A percentile compares a stretch with the other conserved stretches of the same genome.
Conservation (phyloP, 129 eudicot genomes). For the Smallanthus sonchifolius region DNA sequence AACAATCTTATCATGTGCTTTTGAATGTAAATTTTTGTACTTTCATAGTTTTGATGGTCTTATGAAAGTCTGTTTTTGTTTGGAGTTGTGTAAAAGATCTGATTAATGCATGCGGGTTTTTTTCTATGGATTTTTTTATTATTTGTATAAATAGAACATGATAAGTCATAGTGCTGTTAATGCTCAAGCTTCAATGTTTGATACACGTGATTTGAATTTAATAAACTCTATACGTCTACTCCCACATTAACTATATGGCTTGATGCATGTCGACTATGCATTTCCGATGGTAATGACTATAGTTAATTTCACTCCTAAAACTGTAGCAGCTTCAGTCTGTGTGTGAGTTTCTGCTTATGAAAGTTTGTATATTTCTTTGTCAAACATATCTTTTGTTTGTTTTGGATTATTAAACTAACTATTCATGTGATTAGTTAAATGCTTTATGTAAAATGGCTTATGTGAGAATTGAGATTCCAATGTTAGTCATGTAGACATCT, state of each 20-base stretch:
- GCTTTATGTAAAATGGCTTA: not conserved
- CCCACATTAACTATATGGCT: not conserved
- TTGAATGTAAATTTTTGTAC: not conserved
- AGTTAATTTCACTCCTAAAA: not conserved
- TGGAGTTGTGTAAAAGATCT: conserved; percentile 5
- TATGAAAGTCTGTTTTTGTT: not conserved
- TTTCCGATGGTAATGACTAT: not conserved
- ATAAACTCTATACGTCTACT: not conserved
- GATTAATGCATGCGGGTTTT: not conserved
- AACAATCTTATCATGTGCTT: not conserved
- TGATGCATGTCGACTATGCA: not conserved
- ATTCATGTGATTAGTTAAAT: not conserved
- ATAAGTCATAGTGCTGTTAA: not conserved
- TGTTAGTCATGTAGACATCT: not conserved
- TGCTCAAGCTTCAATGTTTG: not conserved
- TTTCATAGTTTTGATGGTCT: not conserved
- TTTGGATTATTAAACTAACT: not conserved
- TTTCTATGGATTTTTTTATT: not conserved
- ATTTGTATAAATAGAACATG: not conserved
- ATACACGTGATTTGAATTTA: not conserved
- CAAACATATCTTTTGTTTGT: not conserved
- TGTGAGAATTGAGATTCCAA: not conserved
- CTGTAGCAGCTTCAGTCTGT: not conserved
- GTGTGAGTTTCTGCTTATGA: not conserved
- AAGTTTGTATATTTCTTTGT: not conserved